These are phyloP conservation scores for Monilinia polystroma DNA, from an alignment of 2,329 filamentous ascomycete genomes.

Conservation along the genomic window DNA sequence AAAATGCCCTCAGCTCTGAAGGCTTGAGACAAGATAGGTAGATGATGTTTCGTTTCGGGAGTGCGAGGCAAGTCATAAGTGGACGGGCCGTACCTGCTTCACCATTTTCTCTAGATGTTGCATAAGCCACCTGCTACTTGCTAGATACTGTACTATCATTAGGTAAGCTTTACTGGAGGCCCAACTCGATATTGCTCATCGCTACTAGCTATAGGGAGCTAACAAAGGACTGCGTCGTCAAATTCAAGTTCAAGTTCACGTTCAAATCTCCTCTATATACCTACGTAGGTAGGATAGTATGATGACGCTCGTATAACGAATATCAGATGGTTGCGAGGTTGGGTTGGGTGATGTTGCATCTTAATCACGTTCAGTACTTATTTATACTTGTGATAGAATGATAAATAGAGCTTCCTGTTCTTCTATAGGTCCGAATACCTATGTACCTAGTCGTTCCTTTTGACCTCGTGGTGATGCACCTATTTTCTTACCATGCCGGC, in stretches of 20 bases:
- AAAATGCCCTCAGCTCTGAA: too few relatives aligned
- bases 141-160: background rate
- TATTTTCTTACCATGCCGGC: constrained; percentile 6
- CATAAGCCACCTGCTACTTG: too few relatives aligned
- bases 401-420: background rate
- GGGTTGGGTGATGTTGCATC: background rate
- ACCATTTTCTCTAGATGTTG: background rate
- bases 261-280: background rate
- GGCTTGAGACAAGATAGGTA: background rate
- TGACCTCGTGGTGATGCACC: constrained; percentile 12
- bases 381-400: background rate
- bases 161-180: background rate
- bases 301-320: background rate
- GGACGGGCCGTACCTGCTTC: background rate
- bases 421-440: too few relatives aligned
- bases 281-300: background rate
- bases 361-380: background rate
- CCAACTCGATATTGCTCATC: too few relatives aligned
- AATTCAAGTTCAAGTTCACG: background rate
- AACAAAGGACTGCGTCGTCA: too few relatives aligned
- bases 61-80: background rate
- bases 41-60: background rate
- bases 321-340: background rate
- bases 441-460: background rate
- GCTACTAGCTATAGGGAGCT: too few relatives aligned